phyloP scores from a whole-genome alignment of 306 rosid genomes.

The Delonix regia region DNA sequence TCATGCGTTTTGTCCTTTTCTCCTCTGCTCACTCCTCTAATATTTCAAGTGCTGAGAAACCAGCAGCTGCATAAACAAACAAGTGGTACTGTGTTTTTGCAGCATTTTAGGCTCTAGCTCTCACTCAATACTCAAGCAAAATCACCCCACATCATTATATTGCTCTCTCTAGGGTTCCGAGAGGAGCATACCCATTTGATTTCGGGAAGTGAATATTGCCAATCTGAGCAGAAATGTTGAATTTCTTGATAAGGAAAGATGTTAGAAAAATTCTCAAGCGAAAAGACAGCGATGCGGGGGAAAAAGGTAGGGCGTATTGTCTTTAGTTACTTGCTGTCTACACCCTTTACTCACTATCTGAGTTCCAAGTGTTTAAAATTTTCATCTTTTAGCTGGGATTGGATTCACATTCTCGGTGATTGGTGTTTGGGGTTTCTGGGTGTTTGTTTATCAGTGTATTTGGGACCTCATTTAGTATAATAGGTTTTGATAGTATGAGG shows the following conservation, averaged over 20 bases:
- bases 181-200: conserved; percentile 20
- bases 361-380: neutral
- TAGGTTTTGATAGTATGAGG: neutral
- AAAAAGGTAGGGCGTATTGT: conserved; percentile 50
- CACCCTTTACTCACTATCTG: neutral
- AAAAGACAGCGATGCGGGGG: conserved; percentile 96
- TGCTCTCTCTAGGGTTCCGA: conserved; percentile 23
- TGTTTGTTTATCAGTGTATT: conserved; percentile 32
- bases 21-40: neutral
- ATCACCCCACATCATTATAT: neutral
- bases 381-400: conserved; percentile 12
- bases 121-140: neutral
- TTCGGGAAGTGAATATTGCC: conserved; percentile 15
- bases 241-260: conserved; percentile 67
- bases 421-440: conserved; percentile 16
- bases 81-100: neutral
- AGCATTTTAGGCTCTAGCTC: neutral
- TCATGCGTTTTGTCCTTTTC: neutral
- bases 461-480: neutral
- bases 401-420: conserved; percentile 20
- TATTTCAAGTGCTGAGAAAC: conserved; percentile 27
- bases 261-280: conserved; percentile 91
- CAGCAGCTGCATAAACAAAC: conserved; percentile 14
- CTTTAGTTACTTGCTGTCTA: neutral
- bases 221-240: conserved; percentile 55